Conservation (phyloP, 208 protist genomes). For the Phytomonas francai region DNA sequence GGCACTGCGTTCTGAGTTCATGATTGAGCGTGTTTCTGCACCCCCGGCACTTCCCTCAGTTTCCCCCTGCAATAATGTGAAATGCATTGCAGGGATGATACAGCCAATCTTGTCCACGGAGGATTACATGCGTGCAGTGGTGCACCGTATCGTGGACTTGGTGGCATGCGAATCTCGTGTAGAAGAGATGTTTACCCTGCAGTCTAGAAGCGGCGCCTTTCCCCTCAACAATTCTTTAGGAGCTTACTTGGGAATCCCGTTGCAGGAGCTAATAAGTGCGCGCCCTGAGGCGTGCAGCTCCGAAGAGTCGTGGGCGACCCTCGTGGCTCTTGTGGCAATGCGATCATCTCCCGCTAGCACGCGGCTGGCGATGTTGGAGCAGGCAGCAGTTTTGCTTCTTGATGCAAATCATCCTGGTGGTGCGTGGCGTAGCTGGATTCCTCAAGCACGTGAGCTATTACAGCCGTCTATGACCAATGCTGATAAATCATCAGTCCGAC, state of each 20-base stretch:
- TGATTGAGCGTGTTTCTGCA: background rate
- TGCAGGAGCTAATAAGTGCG: background rate
- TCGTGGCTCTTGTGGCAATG: background rate
- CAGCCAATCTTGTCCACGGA: background rate
- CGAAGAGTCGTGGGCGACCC: background rate
- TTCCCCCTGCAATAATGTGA: background rate
- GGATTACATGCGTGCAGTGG: background rate
- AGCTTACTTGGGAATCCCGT: background rate
- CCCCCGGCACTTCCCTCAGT: background rate
- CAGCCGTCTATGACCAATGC: background rate
- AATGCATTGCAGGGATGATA: background rate
- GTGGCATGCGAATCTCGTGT: background rate
- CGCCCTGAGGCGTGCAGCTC: background rate
- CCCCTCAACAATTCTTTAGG: background rate
- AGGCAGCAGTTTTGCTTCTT: background rate
- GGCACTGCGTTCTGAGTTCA: background rate
- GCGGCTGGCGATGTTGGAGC: background rate
- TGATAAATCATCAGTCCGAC: background rate
- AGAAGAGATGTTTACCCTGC: background rate
- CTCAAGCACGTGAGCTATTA: background rate
- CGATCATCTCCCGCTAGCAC: background rate
- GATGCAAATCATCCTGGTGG: background rate
- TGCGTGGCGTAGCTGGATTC: background rate
- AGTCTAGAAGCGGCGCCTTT: background rate
- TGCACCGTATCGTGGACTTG: background rate